phyloP scores from a whole-genome alignment of 352 stramenopile genomes.

The Phytopythium kandeliae region DNA sequence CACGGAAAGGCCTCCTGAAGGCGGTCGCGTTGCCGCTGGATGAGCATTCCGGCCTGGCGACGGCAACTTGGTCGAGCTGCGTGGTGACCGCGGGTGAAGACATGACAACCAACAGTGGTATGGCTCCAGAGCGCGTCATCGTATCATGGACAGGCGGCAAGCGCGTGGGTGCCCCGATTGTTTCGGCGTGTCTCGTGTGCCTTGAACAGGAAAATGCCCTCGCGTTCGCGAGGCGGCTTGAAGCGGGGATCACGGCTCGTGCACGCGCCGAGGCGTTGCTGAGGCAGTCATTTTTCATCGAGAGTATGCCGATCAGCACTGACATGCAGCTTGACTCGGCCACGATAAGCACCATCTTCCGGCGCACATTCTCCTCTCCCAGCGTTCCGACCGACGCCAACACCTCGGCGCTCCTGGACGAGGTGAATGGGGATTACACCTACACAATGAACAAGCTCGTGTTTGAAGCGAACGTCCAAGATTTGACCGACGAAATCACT shows the following conservation, averaged over 20 bases:
- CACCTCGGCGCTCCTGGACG: constrained; percentile 72
- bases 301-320: constrained; percentile 68
- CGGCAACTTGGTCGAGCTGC: constrained; percentile 67
- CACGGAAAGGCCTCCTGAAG: constrained; percentile 34
- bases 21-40: constrained; percentile 61
- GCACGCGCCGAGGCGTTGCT: constrained; percentile 58
- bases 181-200: constrained; percentile 57
- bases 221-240: constrained; percentile 38
- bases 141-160: constrained; percentile 75
- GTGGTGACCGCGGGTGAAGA: constrained; percentile 68
- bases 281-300: constrained; percentile 57
- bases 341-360: constrained; percentile 71
- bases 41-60: constrained; percentile 32
- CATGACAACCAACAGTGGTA: neutral
- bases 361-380: constrained; percentile 52
- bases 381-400: constrained; percentile 39
- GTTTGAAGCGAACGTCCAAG: constrained; percentile 70
- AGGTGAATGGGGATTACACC: constrained; percentile 91
- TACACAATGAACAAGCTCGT: constrained; percentile 93
- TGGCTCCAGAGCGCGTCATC: constrained; percentile 33
- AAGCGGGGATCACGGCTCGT: constrained; percentile 33
- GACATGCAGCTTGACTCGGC: constrained; percentile 62
- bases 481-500: constrained; percentile 50
- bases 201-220: constrained; percentile 49
- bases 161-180: constrained; percentile 57